Base-by-base conservation (phyloP, 2,329 filamentous ascomycete species). In the Diatrype stigma region DNA sequence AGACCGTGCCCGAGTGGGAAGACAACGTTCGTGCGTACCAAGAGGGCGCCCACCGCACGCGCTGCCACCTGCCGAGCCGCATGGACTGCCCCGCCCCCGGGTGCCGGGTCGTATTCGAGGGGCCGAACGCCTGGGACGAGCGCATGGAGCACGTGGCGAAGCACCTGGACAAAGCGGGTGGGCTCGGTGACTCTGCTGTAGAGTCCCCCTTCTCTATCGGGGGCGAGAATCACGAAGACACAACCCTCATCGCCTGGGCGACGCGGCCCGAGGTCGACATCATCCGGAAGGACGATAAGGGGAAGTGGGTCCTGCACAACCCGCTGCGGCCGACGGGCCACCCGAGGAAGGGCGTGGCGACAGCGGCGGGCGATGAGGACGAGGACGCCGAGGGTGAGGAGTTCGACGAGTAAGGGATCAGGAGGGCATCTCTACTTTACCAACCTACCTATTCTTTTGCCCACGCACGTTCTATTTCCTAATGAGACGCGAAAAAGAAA, bases 61-160 rank as follows among this genome's bases (percentile, higher is more conserved):
- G 87, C 1, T 82, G 90, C 26, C 62, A 74, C 2, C 71, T 86
- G 0, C 92, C 91, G 0, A 68, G 64, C 0, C 69, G 73, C 37
- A 86, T 86, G 66, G 53, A 56, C 2, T 91, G 90, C 62, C 79
- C 85, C 0, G 81, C 81, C 2, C 60, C 64, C 0, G 81, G 80
- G 54, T 96, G 92, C 66, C 62, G 56, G 1, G 47, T 51, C 11
- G 65, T 67, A 1, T 96, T 95, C 62, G 66, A 73, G 6, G 89
- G 87, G 0, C 54, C 65, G 0, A 78, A 74, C 6, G 82, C 82
- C 11, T 96, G 91, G 91, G 87, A 94, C 52, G 79, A 85, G 51
- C 78, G 89, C 22, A 90, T 96, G 84, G 92, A 96, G 67, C 92
- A 96, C 69, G 82, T 96, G 2, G 90, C 89, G 0, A 78, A 82